Percentiles rank a stretch among this genome's conserved stretches.
Evolutionary conservation across 352 stramenopile species (phyloP).

Genomic region (Phytophthora fragariaefolia): DNA sequence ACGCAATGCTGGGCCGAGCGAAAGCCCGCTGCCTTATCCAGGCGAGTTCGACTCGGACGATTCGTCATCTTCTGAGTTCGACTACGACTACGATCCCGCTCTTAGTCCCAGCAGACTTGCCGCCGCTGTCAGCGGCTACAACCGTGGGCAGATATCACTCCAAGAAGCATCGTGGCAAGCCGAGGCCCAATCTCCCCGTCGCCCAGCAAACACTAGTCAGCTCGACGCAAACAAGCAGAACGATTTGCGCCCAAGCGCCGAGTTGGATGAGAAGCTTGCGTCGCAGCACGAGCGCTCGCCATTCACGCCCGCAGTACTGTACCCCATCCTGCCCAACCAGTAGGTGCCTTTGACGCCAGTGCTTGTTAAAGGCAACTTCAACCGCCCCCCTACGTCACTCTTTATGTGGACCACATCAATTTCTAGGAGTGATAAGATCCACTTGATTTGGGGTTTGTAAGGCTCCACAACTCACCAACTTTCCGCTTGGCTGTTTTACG

Average conservation of each 20-base stretch:
- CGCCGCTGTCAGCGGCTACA: slow-evolving; percentile 28
- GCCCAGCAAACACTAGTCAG: slow-evolving; percentile 2
- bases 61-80: not conserved
- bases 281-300: slow-evolving; percentile 36
- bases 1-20: slow-evolving; percentile 29
- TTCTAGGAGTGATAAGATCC: no score
- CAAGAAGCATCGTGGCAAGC: slow-evolving; percentile 14
- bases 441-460: no score
- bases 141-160: slow-evolving; percentile 21
- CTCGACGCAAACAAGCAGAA: slow-evolving; percentile 41
- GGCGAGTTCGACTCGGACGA: slow-evolving; percentile 22
- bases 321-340: slow-evolving; percentile 58
- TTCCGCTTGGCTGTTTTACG: no score
- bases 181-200: slow-evolving; percentile 2
- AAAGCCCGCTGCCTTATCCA: slow-evolving; percentile 21
- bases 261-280: slow-evolving; percentile 28
- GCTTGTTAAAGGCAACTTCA: slow-evolving; percentile 11
- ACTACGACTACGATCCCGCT: slow-evolving; percentile 12
- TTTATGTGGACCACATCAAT: no score
- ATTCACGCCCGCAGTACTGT: slow-evolving; percentile 66
- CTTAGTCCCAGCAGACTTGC: slow-evolving; percentile 27
- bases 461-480: no score
- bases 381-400: no score
- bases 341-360: slow-evolving; percentile 25
- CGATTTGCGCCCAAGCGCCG: slow-evolving; percentile 25